Base-by-base conservation (phyloP, 2,329 filamentous ascomycete genomes). In the Trichoderma cornu-damae region DNA sequence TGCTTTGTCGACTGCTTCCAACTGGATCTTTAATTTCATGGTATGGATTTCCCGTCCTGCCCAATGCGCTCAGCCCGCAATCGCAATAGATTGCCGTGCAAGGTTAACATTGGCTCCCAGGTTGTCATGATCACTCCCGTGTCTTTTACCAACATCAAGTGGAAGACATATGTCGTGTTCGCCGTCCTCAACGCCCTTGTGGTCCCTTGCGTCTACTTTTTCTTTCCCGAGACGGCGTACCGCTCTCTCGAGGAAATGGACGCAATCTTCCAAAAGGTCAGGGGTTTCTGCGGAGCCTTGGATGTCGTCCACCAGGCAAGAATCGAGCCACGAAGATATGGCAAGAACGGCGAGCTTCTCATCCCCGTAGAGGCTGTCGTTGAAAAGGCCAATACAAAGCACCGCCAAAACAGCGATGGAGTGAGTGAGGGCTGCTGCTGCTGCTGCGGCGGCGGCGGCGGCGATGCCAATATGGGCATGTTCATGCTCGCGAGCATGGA, bases 181-280 rank as follows among this genome's bases (percentile, higher is more conserved):
- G 84, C 84, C 9, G 77, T 84, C 44, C 84, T 87, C 71, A 86
- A 86, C 67, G 77, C 79, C 61, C 73, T 79, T 62, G 83, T 84
- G 67, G 75, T 84, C 0, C 81, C 82, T 0, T 73, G 70, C 3
- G 74, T 83, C 22, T 85, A 82, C 68, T 80, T 82, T 69, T 84
- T 84, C 73, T 86, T 82, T 69, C 84, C 84, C 0, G 84, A 87
- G 69, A 87, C 84, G 8, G 80, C 80, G 1, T 82, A 82, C 65
- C 77, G 84, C 38, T 82, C 79, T 1, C 77, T 87, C 18, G 84
- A 87, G 68, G 84, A 87, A 66, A 86, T 87, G 79, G 84, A 87
- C 63, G 72, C 70, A 62, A 85, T 86, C 64, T 86, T 85, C 71
- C 77, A 79, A 61, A 82, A 83, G 65, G 78, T 79, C 1, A 71